Percentiles rank a stretch among this genome's conserved stretches.
Conservation (phyloP, 768 basidiomycete species). For the Lactifluus hygrophoroides region DNA sequence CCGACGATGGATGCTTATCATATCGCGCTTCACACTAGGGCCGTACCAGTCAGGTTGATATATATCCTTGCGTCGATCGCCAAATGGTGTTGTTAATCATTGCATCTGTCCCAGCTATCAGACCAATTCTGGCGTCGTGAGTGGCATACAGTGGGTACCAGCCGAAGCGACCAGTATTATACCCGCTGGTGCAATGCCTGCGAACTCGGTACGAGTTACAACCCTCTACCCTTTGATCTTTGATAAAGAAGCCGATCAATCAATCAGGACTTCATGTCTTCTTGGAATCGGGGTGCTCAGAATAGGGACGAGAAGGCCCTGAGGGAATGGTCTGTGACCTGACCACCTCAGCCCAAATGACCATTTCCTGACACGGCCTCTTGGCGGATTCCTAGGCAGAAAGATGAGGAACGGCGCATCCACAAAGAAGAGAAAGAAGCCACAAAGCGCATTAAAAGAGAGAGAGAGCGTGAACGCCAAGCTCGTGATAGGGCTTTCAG, state of each 20-base stretch:
- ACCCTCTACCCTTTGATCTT: conserved; percentile 4
- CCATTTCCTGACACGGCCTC: background rate
- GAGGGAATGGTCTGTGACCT: conserved; percentile 18
- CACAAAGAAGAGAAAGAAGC: conserved; percentile 42
- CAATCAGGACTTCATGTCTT: conserved; percentile 48
- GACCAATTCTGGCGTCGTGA: conserved; percentile 57
- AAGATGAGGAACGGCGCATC: conserved; percentile 41
- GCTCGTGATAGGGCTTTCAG: conserved; percentile 45
- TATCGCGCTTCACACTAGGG: conserved; percentile 35
- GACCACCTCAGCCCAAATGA: background rate
- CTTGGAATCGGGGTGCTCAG: conserved; percentile 40
- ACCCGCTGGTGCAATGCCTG: conserved; percentile 53
- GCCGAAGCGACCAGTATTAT: conserved; percentile 57
- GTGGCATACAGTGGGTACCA: conserved; percentile 58
- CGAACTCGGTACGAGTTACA: conserved; percentile 38
- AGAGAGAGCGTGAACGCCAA: conserved; percentile 41
- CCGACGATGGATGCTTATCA: conserved; percentile 12
- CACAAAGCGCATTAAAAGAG: conserved; percentile 34
- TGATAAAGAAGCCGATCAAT: conserved; percentile 1
- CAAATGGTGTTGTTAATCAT: background rate
- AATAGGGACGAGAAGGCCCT: conserved; percentile 20
- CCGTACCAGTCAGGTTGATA: conserved; percentile 62
- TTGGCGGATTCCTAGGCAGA: conserved; percentile 25
- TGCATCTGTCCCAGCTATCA: conserved; percentile 46
- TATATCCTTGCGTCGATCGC: background rate